Evolutionary conservation across 768 basidiomycete species (phyloP).

Genomic region (Xerocomus spinulosus): DNA sequence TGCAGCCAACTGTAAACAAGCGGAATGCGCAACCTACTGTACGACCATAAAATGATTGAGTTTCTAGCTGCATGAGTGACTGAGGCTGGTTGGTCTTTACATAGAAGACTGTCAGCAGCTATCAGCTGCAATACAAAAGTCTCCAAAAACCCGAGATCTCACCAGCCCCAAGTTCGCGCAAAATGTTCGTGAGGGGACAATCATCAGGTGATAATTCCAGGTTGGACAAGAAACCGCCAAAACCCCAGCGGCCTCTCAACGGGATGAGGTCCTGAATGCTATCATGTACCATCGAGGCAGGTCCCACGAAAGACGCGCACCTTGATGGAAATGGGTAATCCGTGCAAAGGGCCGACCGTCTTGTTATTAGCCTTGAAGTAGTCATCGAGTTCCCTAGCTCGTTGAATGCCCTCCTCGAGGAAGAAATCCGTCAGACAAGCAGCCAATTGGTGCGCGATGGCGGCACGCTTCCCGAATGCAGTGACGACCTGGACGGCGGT

Average conservation of each 20-base stretch:
- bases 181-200: conserved; percentile 30
- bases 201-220: conserved; percentile 25
- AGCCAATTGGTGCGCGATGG: conserved; percentile 46
- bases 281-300: neutral
- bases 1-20: too few species aligned
- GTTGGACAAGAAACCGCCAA: conserved; percentile 31
- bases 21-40: conserved; percentile 10
- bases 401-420: conserved; percentile 38
- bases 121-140: conserved; percentile 4
- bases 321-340: conserved; percentile 39
- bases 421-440: conserved; percentile 42
- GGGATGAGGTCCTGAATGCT: conserved; percentile 35
- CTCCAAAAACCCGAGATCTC: conserved; percentile 1
- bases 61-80: conserved; percentile 38
- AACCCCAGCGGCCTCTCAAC: conserved; percentile 38
- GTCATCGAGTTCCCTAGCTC: conserved; percentile 40
- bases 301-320: conserved; percentile 13
- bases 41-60: conserved; percentile 31
- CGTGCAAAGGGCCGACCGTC: conserved; percentile 42
- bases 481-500: conserved; percentile 38
- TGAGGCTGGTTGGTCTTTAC: conserved; percentile 44
- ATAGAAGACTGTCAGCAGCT: conserved; percentile 34
- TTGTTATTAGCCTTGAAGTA: conserved; percentile 35
- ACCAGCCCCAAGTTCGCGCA: conserved; percentile 42
- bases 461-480: conserved; percentile 48